These are phyloP conservation scores for Marchantia polymorpha DNA, from an alignment of 225 moss, liverwort and hornwort species.

Conservation along the genomic window DNA sequence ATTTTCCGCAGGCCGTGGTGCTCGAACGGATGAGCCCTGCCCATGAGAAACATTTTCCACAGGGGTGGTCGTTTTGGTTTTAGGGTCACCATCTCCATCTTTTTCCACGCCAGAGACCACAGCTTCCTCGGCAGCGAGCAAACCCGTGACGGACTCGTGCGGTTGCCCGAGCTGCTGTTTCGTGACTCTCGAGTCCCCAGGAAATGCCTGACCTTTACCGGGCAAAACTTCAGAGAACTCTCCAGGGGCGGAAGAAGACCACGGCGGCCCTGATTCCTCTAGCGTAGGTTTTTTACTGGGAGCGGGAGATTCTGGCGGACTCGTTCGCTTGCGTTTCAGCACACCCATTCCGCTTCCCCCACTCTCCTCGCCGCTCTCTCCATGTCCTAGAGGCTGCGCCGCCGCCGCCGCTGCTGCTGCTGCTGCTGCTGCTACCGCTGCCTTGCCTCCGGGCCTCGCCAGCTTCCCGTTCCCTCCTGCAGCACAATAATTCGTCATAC, in stretches of 20 bases:
- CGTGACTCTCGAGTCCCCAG: slow-evolving; percentile 28
- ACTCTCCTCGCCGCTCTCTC: slow-evolving; percentile 34
- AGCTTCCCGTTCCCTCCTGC: slow-evolving; percentile 26
- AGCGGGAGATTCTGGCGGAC: slow-evolving; percentile 43
- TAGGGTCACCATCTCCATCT: slow-evolving; percentile 32
- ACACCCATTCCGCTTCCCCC: slow-evolving; percentile 33
- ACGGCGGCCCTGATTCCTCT: slow-evolving; percentile 26
- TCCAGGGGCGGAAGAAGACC: slow-evolving; percentile 7
- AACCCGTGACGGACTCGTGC: slow-evolving; percentile 6
- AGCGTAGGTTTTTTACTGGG: slow-evolving; percentile 27
- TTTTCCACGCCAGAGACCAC: slow-evolving; percentile 31
- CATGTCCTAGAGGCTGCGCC: slow-evolving; percentile 14
- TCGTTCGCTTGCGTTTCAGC: slow-evolving; percentile 45
- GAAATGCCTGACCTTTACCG: slow-evolving; percentile 10
- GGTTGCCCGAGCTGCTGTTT: slow-evolving; percentile 21
- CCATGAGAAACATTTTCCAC: slow-evolving; percentile 47
- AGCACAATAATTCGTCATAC: slow-evolving; percentile 20
- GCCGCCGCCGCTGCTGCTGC: slow-evolving; percentile 1
- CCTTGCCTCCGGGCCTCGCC: slow-evolving; percentile 17
- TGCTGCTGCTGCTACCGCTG: neutral
- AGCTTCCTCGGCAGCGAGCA: slow-evolving; percentile 34
- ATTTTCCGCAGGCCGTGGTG: slow-evolving; percentile 18
- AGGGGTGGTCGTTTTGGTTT: slow-evolving; percentile 17
- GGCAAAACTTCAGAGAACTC: slow-evolving; percentile 13
- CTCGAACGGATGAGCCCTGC: slow-evolving; percentile 23